These are phyloP conservation scores for Tylopilus orsonianus DNA, from an alignment of 1,284 basidiomycete genomes.

Conservation along the genomic window DNA sequence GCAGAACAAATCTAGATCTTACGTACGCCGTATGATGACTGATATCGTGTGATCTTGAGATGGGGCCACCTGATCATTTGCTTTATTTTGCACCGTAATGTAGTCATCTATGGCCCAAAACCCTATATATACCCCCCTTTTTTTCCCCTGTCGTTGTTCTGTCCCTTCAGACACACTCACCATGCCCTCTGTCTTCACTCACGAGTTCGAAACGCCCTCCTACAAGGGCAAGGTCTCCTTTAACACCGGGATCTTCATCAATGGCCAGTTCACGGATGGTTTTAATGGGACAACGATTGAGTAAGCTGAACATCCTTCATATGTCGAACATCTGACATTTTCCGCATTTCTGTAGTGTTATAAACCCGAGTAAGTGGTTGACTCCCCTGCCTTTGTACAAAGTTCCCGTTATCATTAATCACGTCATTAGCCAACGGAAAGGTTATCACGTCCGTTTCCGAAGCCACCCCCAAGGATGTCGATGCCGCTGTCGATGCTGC, in stretches of 20 bases:
- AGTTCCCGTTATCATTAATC: background rate
- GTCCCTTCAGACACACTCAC: conserved; percentile 5
- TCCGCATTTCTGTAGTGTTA: conserved; percentile 46
- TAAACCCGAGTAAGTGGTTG: conserved; percentile 70
- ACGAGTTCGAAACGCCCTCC: conserved; percentile 64
- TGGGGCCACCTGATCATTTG: background rate
- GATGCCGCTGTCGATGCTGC: conserved; percentile 78
- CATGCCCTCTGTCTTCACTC: conserved; percentile 49
- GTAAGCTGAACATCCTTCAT: conserved; percentile 34
- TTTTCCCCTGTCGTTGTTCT: background rate
- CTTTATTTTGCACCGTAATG: background rate
- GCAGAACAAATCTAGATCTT: no score
- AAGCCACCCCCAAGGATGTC: conserved; percentile 70
- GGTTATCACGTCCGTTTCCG: conserved; percentile 64
- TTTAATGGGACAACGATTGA: conserved; percentile 65
- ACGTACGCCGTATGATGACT: no score
- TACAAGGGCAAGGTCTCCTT: conserved; percentile 75
- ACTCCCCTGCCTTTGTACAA: background rate
- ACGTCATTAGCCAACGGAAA: conserved; percentile 60
- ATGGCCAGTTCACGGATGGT: conserved; percentile 78
- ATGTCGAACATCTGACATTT: conserved; percentile 2
- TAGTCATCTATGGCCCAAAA: background rate
- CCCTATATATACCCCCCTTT: conserved; percentile 19
- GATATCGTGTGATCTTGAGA: no score
- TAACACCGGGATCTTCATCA: conserved; percentile 79